A percentile compares a stretch with the other conserved stretches of the same genome.
Conservation (phyloP, 164 flowering plant genomes). For the Kingdonia uniflora region DNA sequence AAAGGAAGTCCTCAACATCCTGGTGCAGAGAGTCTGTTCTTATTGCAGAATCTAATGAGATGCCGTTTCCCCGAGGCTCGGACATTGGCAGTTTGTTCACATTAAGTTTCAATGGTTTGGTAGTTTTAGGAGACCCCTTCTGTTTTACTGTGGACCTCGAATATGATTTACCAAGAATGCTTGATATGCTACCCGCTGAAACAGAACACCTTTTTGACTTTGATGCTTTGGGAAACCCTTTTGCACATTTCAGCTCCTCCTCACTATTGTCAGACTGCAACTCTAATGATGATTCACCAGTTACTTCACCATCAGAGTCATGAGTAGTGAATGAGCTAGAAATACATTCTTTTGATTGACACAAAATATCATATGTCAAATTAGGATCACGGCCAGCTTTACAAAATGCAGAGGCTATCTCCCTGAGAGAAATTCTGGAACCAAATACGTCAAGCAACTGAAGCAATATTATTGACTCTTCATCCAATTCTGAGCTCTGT, state of each 20-base stretch:
- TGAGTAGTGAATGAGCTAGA: constrained; percentile 1
- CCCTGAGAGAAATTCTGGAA: constrained; percentile 26
- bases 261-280: constrained; percentile 3
- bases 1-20: constrained; percentile 47
- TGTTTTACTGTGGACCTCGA: constrained; percentile 12
- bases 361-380: constrained; percentile 34
- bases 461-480: constrained; percentile 27
- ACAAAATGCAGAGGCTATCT: constrained; percentile 49
- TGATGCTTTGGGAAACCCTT: constrained; percentile 17
- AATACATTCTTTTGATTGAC: constrained; percentile 14
- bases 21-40: constrained; percentile 15
- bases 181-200: constrained; percentile 42
- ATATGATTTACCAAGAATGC: constrained; percentile 40
- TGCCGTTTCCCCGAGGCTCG: constrained; percentile 12
- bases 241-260: constrained; percentile 9
- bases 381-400: constrained; percentile 33
- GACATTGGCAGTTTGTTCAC: constrained; percentile 11
- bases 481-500: constrained; percentile 10
- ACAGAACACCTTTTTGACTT: constrained; percentile 27
- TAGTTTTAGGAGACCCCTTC: constrained; percentile 15
- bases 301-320: constrained; percentile 12
- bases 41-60: constrained; percentile 1
- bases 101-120: constrained; percentile 37
- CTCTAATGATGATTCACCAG: constrained; percentile 7
- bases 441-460: constrained; percentile 46